Evolutionary conservation across 2,329 filamentous ascomycete species (phyloP).

Genomic region (Hyphodiscus sp.): DNA sequence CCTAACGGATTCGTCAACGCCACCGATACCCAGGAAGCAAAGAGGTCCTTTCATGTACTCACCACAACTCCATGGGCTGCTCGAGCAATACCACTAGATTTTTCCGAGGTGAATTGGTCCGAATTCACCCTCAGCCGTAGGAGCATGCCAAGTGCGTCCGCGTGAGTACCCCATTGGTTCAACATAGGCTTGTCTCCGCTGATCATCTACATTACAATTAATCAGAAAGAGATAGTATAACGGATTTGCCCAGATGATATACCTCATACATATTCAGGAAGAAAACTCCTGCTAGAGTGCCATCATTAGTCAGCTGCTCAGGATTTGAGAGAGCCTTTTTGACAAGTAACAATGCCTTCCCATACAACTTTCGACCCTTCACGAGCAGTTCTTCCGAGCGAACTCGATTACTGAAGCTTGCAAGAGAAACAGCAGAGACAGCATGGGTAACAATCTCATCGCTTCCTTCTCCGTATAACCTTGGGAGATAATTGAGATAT

Average conservation of each 20-base stretch:
- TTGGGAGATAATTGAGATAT: constrained; percentile 2
- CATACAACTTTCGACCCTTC: background rate
- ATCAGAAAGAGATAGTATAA: background rate
- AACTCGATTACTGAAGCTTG: constrained; percentile 2
- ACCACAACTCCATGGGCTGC: constrained; percentile 1
- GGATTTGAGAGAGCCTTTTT: background rate
- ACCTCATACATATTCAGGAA: constrained; percentile 3
- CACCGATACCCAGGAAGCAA: too few relatives aligned
- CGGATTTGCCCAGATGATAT: background rate
- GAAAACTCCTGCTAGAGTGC: background rate
- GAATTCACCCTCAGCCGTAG: background rate
- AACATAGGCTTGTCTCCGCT: too few relatives aligned
- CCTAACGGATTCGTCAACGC: background rate
- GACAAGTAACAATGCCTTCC: background rate
- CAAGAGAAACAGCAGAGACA: background rate
- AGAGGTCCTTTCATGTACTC: background rate
- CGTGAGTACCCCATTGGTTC: background rate
- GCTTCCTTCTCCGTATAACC: background rate
- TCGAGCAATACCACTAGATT: background rate
- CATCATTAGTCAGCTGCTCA: background rate
- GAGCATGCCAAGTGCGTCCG: background rate
- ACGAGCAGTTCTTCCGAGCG: background rate
- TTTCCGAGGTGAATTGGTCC: background rate
- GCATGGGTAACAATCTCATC: background rate
- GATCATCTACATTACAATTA: too few relatives aligned